A percentile compares a stretch with the other conserved stretches of the same genome.
These are phyloP conservation scores for Striga asiatica DNA, from an alignment of 257 asterid species.

Conservation along the genomic window DNA sequence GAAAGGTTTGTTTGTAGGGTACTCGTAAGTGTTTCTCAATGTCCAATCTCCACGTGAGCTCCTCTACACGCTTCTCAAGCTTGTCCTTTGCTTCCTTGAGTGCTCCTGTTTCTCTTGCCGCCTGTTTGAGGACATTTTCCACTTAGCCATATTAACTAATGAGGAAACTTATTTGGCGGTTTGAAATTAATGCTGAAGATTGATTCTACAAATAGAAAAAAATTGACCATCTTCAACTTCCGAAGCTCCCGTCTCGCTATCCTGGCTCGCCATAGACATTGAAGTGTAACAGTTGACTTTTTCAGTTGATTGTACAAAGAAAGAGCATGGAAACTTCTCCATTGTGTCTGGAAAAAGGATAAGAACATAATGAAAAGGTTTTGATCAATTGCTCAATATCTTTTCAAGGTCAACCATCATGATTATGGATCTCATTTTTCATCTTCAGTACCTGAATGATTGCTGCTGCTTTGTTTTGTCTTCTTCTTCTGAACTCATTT, in stretches of 20 bases:
- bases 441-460: slow-evolving; percentile 52
- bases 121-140: slow-evolving; percentile 39
- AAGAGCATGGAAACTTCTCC: slow-evolving; percentile 67
- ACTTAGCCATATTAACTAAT: background rate
- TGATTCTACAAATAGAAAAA: slow-evolving; percentile 2
- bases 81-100: slow-evolving; percentile 92
- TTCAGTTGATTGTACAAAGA: slow-evolving; percentile 44
- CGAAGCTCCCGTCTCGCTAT: slow-evolving; percentile 85
- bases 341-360: slow-evolving; percentile 40
- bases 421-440: background rate
- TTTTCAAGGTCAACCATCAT: background rate
- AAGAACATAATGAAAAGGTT: background rate
- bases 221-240: slow-evolving; percentile 61
- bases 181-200: slow-evolving; percentile 6
- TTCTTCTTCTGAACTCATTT: slow-evolving; percentile 59
- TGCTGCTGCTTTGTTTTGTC: slow-evolving; percentile 66
- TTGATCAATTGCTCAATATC: background rate
- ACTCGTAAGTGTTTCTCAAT: slow-evolving; percentile 86
- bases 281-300: slow-evolving; percentile 50
- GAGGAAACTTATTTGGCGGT: no score
- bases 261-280: slow-evolving; percentile 89
- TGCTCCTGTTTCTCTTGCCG: slow-evolving; percentile 91
- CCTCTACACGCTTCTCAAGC: slow-evolving; percentile 90
- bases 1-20: slow-evolving; percentile 13
- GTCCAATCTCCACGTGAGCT: slow-evolving; percentile 83